Evolutionary conservation across 2,329 filamentous ascomycete genomes (phyloP), one percentile per base, ranked within the genome.

Genomic region (Akanthomyces lecanii): DNA sequence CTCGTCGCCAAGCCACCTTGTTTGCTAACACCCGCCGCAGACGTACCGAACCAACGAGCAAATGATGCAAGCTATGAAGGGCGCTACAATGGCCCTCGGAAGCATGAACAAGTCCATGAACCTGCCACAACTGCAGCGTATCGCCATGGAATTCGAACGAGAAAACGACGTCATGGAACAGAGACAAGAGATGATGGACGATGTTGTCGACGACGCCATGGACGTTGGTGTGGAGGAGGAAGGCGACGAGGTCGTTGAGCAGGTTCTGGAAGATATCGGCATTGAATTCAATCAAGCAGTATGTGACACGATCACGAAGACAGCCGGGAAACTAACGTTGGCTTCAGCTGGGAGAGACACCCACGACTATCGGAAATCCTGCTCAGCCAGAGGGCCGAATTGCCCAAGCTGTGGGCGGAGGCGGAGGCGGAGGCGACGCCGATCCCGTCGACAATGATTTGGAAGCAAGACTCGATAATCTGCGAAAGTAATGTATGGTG

Each of bases 31-130:
- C 42, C 50, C 50, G 21, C 44, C 38, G 14, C 71, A 97, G 91
- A 99, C 95, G 56, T 94, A 98, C 67, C 88, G 95, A 67, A 97
- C 93, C 68, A 99, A 99, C 76, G 95, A 99, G 76, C 94, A 98
- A 77, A 99, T 99, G 95, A 97, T 97, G 93, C 92, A 97, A 77
- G 95, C 93, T 10, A 98, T 99, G 95, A 99, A 97, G 77, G 95
- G 95, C 40, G 95, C 95, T 5, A 98, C 95, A 1, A 88, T 89
- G 77, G 88, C 97, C 3, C 81, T 99, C 8, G 92, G 93, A 61
- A 96, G 90, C 79, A 99, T 99, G 95, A 99, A 99, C 77, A 85
- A 90, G 67, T 91, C 91, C 67, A 98, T 98, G 93, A 98, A 99
- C 73, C 86, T 99, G 3, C 95, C 95, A 0, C 92, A 92, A 21